Evolutionary conservation across 2,329 filamentous ascomycete species (phyloP), one percentile per base, ranked within the genome.

Genomic region (Colletotrichum salicis): DNA sequence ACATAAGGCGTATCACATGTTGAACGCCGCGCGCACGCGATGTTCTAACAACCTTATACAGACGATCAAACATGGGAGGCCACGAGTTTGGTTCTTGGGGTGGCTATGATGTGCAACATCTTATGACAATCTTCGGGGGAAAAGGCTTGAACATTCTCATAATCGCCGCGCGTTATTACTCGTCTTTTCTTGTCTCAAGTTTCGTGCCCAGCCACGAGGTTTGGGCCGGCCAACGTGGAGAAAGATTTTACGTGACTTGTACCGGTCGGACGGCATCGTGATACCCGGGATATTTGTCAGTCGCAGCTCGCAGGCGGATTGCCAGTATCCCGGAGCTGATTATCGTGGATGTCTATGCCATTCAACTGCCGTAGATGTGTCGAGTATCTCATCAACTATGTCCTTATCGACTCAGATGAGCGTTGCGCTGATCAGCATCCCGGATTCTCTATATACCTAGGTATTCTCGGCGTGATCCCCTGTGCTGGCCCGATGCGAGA

Each of bases 1-100:
- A n/a, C 12, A 41, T 67, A 67, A 37, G 33, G 41, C 12, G 56
- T 61, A 35, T 67, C 67, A 67, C 29, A 67, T 57, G 57, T 57
- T 48, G 10, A 59, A 6, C 55, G 41, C 41, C 41, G 41, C 41
- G 55, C 48, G 58, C 29, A 56, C 37, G 64, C 37, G 27, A 31
- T 37, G 48, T 54, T 31, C 19, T 15, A 24, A 67, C 67, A 56
- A 56, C 56, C 63, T 70, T 67, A 35, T 60, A 41, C 67, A 15
- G 63, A 24, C 56, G 67, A 60, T 61, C 56, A 61, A 70, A 60
- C 67, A 31, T 24, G 45, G n/a, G 59, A 48, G 45, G 29, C 45
- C 41, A 7, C 12, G 1, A 29, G 2, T 7, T 35, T 22, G 37
- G 12, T 31, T 31, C 5, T 4, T 22, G 35, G 10, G 27, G 37